Evolutionary conservation across 2,329 filamentous ascomycete species (phyloP), one percentile per base, ranked within the genome.

Genomic region (Fonsecaea multimorphosa): DNA sequence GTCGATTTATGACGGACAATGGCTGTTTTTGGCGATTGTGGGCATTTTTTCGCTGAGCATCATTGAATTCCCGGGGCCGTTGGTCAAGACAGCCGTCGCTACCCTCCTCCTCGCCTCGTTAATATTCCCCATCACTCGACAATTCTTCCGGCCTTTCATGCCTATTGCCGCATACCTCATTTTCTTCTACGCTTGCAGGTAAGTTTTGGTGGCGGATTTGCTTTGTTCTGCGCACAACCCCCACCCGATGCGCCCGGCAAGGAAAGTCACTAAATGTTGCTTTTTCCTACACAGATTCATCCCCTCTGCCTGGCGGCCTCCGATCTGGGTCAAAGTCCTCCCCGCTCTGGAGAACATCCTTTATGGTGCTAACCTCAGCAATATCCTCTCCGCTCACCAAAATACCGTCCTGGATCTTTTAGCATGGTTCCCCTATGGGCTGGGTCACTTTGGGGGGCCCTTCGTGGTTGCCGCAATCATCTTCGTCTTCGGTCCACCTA

Each of bases 281-380:
- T 54, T 22, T 6, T 51, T 29, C 1, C 19, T 11, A 32, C 24
- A 11, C 74, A 96, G 93, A 75, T 97, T 96, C 80, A 93, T 97
- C 72, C 91, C 92, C 40, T 86, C 88, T 72, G 91, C 94, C 75
- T 95, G 93, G 81, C 89, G 94, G 72, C 93, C 93, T 66, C 90
- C 92, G 68, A 97, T 97, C 74, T 97, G 93, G 91, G 94, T 97
- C 71, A 92, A 93, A 74, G 92, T 98, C 31, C 86, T 98, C 38
- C 94, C 94, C 3, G 92, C 94, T 19, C 86, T 98, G 70, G 94
- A 98, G 80, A 97, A 98, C 78, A 95, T 98, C 68, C 85, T 98
- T 36, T 98, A 97, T 76, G 94, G 94, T 72, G 93, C 93, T 69
- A 97, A 97, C 79, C 85, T 97, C 64, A 96, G 92, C 81, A 97